Evolutionary conservation across 345 rosid genomes (phyloP).

Genomic region (Gossypium australe): DNA sequence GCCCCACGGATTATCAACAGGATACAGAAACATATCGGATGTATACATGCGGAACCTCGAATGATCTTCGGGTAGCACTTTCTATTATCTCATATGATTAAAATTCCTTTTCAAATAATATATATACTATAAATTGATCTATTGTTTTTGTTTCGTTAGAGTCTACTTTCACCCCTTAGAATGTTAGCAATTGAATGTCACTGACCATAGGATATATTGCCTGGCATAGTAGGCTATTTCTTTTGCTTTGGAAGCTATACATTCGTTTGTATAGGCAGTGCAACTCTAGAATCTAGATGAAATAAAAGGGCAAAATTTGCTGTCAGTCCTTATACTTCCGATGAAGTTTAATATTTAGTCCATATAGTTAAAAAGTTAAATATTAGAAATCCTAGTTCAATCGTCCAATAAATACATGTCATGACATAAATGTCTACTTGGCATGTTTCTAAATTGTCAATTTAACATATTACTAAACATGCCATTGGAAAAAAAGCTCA

Average conservation of each 20-base stretch:
- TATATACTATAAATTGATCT: background rate
- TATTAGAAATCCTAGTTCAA: too few relatives aligned
- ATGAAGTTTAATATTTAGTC: too few relatives aligned
- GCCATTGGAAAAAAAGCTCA: too few relatives aligned
- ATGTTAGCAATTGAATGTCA: background rate
- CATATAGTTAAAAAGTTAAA: too few relatives aligned
- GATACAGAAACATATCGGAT: slow-evolving; percentile 83
- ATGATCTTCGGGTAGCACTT: slow-evolving; percentile 90
- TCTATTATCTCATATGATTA: slow-evolving; percentile 81
- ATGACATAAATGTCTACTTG: too few relatives aligned
- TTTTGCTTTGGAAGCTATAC: background rate
- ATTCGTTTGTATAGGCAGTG: background rate
- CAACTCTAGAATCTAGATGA: background rate
- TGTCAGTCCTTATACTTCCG: too few relatives aligned
- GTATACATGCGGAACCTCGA: slow-evolving; percentile 84
- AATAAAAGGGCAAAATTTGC: too few relatives aligned
- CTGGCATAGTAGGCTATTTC: background rate
- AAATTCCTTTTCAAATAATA: slow-evolving; percentile 1
- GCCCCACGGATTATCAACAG: slow-evolving; percentile 28
- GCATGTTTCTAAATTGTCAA: too few relatives aligned
- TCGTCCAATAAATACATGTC: too few relatives aligned
- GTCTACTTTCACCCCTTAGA: background rate
- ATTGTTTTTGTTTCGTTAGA: background rate
- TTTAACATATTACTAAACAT: too few relatives aligned
- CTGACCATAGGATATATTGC: background rate